These are phyloP conservation scores for Russula ochroleuca DNA, from an alignment of 768 basidiomycete genomes.

Conservation along the genomic window DNA sequence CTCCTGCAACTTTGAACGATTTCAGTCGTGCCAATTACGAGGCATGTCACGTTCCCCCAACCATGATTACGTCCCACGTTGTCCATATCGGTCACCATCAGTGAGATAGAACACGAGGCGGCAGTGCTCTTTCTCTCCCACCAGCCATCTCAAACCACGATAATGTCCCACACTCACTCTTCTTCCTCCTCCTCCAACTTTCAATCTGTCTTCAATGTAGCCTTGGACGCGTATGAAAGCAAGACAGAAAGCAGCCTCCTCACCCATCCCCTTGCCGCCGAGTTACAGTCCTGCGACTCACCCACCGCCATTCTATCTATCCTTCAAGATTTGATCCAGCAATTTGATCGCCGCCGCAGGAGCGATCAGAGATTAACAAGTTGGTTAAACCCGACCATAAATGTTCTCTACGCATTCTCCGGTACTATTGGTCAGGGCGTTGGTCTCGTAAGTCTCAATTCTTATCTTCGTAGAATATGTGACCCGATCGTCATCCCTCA, in stretches of 20 bases:
- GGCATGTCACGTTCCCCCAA: no score
- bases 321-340: not conserved
- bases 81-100: no score
- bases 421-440: not conserved
- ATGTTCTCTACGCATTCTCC: not conserved
- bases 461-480: not conserved
- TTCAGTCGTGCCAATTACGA: no score
- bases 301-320: not conserved
- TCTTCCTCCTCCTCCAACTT: not conserved
- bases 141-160: not conserved
- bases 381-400: not conserved
- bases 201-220: not conserved
- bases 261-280: not conserved
- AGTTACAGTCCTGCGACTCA: constrained; percentile 2
- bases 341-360: not conserved
- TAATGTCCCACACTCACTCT: not conserved
- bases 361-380: not conserved
- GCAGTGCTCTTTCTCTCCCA: no score
- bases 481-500: not conserved
- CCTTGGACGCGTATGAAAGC: not conserved
- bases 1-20: no score
- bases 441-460: not conserved
- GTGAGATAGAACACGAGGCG: no score
- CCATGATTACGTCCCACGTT: no score
- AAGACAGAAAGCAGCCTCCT: not conserved